phyloP scores from a whole-genome alignment of 495 filamentous ascomycete species.

The Entonaema liquescens region DNA sequence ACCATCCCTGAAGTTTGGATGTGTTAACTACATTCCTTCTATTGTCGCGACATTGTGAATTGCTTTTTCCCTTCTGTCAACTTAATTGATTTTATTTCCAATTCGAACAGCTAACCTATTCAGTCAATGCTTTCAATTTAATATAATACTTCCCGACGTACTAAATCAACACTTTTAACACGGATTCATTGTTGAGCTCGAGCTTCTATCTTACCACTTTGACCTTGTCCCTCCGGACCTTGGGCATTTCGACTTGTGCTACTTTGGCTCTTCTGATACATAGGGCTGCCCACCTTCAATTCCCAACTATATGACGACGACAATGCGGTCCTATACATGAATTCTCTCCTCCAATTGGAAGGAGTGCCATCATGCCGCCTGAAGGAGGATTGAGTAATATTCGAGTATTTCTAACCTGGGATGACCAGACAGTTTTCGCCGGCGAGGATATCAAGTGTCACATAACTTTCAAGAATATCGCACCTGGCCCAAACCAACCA shows the following conservation, averaged over 20 bases:
- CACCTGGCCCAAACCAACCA: conserved; percentile 52
- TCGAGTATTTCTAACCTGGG: conserved; percentile 93
- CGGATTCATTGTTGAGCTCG: conserved; percentile 6
- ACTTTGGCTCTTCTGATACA: background rate
- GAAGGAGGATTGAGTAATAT: conserved; percentile 69
- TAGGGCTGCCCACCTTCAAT: conserved; percentile 12
- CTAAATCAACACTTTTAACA: conserved; percentile 12
- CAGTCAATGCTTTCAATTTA: background rate
- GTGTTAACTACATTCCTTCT: conserved; percentile 31
- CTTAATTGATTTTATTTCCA: background rate
- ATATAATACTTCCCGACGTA: background rate
- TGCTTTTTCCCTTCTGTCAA: conserved; percentile 9
- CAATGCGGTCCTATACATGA: conserved; percentile 42
- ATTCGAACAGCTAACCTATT: background rate
- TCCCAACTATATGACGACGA: conserved; percentile 23
- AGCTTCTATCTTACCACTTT: conserved; percentile 10
- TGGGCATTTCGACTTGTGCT: conserved; percentile 3
- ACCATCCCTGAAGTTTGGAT: conserved; percentile 25
- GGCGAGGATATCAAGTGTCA: conserved; percentile 93
- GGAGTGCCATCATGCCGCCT: conserved; percentile 53
- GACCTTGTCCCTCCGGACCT: conserved; percentile 19
- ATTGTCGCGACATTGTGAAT: conserved; percentile 27
- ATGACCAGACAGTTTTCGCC: conserved; percentile 89
- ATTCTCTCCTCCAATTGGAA: conserved; percentile 45
- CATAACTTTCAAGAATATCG: conserved; percentile 94